A percentile compares a stretch with the other conserved stretches of the same genome.
phyloP scores from a whole-genome alignment of 768 basidiomycete genomes.

The Pleurotus ostreatus region DNA sequence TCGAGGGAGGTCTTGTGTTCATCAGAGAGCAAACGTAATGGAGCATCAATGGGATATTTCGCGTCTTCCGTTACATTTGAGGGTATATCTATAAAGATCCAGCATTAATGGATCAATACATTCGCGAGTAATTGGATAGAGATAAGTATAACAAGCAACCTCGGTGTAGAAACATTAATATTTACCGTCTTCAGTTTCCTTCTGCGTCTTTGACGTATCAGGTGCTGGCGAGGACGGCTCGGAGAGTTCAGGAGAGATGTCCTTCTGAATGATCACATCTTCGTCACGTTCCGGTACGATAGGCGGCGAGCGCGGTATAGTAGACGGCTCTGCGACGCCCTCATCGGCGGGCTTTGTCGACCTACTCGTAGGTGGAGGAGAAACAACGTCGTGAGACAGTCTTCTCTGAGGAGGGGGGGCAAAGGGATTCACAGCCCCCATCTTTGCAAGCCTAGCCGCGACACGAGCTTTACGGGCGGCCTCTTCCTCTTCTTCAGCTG shows the following conservation, averaged over 20 bases:
- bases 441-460: constrained; percentile 49
- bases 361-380: constrained; percentile 10
- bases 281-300: not conserved
- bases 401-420: constrained; percentile 28
- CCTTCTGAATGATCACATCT: not conserved
- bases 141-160: constrained; percentile 9
- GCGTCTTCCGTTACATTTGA: not conserved
- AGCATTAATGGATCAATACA: not conserved
- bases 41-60: not conserved
- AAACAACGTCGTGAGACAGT: constrained; percentile 10
- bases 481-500: constrained; percentile 42
- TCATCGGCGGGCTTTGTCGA: not conserved
- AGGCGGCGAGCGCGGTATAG: not conserved
- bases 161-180: constrained; percentile 16
- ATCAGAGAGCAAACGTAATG: not conserved
- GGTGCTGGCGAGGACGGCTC: not conserved
- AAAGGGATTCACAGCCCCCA: constrained; percentile 55
- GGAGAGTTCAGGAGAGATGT: not conserved
- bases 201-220: too few relatives aligned
- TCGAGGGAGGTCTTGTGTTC: not conserved
- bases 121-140: constrained; percentile 1
- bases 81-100: constrained; percentile 2
- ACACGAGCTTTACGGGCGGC: constrained; percentile 52
- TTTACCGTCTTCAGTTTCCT: constrained; percentile 25
- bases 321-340: not conserved